phyloP scores from a whole-genome alignment of 768 basidiomycete genomes.

The Solioccasus polychromus region DNA sequence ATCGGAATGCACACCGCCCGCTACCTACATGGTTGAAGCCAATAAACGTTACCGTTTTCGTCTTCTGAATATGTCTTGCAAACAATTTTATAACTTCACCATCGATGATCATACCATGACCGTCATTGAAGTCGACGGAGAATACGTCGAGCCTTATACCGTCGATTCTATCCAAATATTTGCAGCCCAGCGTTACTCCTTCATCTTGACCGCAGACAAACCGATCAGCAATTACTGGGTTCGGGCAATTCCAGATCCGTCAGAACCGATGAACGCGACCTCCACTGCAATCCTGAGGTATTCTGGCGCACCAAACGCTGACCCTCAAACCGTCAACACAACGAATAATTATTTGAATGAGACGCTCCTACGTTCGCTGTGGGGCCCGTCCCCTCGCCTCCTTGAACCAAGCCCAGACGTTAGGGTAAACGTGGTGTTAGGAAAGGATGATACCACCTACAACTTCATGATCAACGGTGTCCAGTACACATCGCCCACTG shows the following conservation, averaged over 20 bases:
- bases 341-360: conserved; percentile 18
- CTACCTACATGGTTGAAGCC: conserved; percentile 33
- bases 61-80: conserved; percentile 44
- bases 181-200: conserved; percentile 51
- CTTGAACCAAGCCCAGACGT: conserved; percentile 42
- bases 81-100: conserved; percentile 40
- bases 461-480: conserved; percentile 35
- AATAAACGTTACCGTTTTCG: conserved; percentile 38
- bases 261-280: conserved; percentile 24
- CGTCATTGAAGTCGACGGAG: conserved; percentile 47
- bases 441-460: conserved; percentile 23
- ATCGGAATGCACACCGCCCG: conserved; percentile 27
- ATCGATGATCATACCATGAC: conserved; percentile 46
- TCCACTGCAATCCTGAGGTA: conserved; percentile 48
- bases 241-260: conserved; percentile 34
- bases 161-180: conserved; percentile 45
- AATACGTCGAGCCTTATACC: conserved; percentile 34
- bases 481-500: conserved; percentile 35
- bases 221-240: conserved; percentile 43
- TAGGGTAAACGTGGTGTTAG: conserved; percentile 35
- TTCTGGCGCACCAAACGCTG: conserved; percentile 31
- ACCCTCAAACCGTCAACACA: too few species aligned
- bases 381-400: conserved; percentile 32
- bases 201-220: conserved; percentile 38
- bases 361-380: conserved; percentile 14